Evolutionary conservation across 768 basidiomycete species (phyloP).

Genomic region (Rossbeevera mucosa): DNA sequence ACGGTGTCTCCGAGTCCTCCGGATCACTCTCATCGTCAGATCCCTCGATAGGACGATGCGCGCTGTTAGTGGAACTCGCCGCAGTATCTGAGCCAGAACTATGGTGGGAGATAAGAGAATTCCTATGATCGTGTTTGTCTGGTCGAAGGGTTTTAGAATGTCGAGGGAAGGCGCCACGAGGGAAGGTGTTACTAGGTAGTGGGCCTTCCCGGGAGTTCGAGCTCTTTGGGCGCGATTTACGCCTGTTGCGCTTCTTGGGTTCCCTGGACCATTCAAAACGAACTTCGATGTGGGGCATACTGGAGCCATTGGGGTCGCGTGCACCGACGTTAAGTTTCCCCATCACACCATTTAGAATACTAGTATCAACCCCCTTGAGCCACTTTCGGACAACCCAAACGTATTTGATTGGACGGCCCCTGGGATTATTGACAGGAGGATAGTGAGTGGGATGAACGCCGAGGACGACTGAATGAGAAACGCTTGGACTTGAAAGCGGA

Average conservation of each 20-base stretch:
- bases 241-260: constrained; percentile 19
- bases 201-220: constrained; percentile 3
- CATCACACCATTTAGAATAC: constrained; percentile 44
- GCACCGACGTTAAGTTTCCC: constrained; percentile 33
- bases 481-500: constrained; percentile 7
- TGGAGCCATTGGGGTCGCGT: constrained; percentile 19
- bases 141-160: constrained; percentile 8
- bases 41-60: constrained; percentile 33
- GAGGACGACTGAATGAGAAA: constrained; percentile 46
- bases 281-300: constrained; percentile 52
- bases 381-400: constrained; percentile 75
- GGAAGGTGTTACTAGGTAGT: constrained; percentile 1
- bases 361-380: constrained; percentile 55
- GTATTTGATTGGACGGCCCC: constrained; percentile 46
- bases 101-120: constrained; percentile 39
- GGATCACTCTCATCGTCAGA: constrained; percentile 85
- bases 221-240: constrained; percentile 20
- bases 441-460: constrained; percentile 67
- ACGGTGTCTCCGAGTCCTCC: constrained; percentile 95
- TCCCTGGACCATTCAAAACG: constrained; percentile 73
- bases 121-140: constrained; percentile 25
- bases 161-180: constrained; percentile 5
- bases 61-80: constrained; percentile 20
- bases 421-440: constrained; percentile 39
- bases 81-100: constrained; percentile 35